Conservation (phyloP, 106 monocot genomes). For the Posidonia australis region DNA sequence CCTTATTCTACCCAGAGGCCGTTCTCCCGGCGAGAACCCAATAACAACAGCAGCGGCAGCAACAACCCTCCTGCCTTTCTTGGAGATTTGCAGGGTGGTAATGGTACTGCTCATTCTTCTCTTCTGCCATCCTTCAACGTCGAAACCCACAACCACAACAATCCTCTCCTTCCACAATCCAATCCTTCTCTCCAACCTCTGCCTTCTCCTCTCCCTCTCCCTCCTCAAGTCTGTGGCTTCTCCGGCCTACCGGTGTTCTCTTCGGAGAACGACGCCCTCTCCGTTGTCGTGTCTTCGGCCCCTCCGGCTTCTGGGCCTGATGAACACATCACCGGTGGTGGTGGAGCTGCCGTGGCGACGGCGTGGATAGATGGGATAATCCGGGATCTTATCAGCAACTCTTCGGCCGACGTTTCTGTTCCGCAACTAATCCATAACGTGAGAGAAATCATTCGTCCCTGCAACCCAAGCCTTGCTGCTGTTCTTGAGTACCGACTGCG, state of each 20-base stretch:
- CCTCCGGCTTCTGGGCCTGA: not conserved
- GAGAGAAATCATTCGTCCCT: conserved; percentile 78
- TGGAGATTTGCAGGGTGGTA: conserved; percentile 1
- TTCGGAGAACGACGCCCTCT: conserved; percentile 24
- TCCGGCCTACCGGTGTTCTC: conserved; percentile 67
- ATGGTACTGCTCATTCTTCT: not conserved
- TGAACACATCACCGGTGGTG: conserved; percentile 1
- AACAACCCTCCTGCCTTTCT: conserved; percentile 7
- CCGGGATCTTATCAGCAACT: conserved; percentile 56
- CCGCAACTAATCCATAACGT: conserved; percentile 79
- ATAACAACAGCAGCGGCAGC: no score
- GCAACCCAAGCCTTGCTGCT: conserved; percentile 74
- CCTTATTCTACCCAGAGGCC: conserved; percentile 5
- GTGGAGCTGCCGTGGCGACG: conserved; percentile 2
- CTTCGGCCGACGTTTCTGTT: conserved; percentile 44
- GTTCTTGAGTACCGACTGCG: conserved; percentile 72
- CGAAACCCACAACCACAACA: not conserved
- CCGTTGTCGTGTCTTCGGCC: not conserved
- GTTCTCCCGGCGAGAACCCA: conserved; percentile 22
- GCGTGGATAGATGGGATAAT: conserved; percentile 84
- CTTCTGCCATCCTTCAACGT: conserved; percentile 3
- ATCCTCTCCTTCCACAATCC: conserved; percentile 1
- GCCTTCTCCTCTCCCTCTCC: conserved; percentile 16
- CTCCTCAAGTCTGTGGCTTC: conserved; percentile 35
- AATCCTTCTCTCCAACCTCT: conserved; percentile 12